Conservation (phyloP, 768 basidiomycete genomes). For the Pulveroboletus frians region DNA sequence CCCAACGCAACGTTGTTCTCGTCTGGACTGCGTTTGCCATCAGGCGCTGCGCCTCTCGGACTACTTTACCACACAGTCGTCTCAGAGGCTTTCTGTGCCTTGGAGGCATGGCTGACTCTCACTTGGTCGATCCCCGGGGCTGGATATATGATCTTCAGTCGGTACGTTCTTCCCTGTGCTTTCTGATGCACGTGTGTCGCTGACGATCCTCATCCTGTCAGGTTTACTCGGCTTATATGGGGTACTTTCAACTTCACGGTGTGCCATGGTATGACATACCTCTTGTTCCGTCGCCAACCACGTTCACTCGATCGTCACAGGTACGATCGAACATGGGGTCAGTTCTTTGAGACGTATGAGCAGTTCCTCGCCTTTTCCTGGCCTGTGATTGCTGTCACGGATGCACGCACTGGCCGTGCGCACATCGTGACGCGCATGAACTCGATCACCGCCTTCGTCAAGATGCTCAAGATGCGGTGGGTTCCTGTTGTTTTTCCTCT, state of each 20-base stretch:
- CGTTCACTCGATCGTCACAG: constrained; percentile 29
- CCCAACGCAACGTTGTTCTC: not conserved
- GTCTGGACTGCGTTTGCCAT: not conserved
- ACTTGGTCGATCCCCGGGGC: constrained; percentile 66
- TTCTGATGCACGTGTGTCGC: not conserved
- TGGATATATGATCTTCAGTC: constrained; percentile 82
- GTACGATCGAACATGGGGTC: constrained; percentile 79
- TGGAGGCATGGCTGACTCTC: constrained; percentile 56
- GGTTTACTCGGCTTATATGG: constrained; percentile 75
- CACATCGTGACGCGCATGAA: constrained; percentile 77
- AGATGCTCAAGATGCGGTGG: constrained; percentile 81
- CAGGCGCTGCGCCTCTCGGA: not conserved
- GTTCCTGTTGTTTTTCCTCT: not conserved
- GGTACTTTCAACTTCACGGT: constrained; percentile 66
- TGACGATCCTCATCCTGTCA: constrained; percentile 15
- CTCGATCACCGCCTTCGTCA: constrained; percentile 69
- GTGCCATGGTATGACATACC: constrained; percentile 51
- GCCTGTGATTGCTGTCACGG: constrained; percentile 77
- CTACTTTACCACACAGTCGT: not conserved
- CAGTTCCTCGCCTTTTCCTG: constrained; percentile 78
- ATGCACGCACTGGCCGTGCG: constrained; percentile 61
- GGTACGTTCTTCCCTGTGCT: constrained; percentile 37
- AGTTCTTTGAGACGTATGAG: constrained; percentile 72
- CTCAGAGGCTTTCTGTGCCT: not conserved
- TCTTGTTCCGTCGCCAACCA: not conserved